Evolutionary conservation across 306 rosid genomes (phyloP), one percentile per base, ranked within the genome.

Genomic region (Castanea sativa): DNA sequence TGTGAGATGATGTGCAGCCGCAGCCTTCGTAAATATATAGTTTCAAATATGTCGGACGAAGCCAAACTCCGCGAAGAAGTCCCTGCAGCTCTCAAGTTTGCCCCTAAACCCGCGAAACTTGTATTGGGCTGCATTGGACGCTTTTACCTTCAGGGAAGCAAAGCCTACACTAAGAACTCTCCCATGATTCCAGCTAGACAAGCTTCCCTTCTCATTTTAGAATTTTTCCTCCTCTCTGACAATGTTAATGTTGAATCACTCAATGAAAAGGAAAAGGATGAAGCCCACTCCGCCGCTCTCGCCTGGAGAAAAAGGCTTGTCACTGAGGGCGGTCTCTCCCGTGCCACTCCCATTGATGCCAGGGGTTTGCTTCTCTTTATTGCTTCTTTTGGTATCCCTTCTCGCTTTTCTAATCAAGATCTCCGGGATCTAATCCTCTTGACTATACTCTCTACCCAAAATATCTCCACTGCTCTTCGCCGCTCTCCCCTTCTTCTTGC

Each of bases 61-160:
- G 55, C 13, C 27, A 16, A 5, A 30, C 91, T 89, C 53, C 80
- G 82, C 29, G 82, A 79, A 53, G 19, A 81, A 65, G 78, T 89
- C 35, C 89, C 91, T 4, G 27, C 6, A 12, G 91, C 91, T 27
- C 79, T 89, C 58, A 86, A 77, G 88, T 51, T 59, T 29, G 85
- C 91, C 10, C 89, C 85, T 33, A 82, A 75, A 3, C 89, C 91
- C 8, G 68, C 84, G 3, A 85, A 81, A 64, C 83, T 89, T 5
- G 93, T 89, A 19, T 83, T 89, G 21, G 93, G 87, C 10, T 85
- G 89, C 83, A 85, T 89, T 45, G 93, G 91, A 13, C 81, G 88
- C 82, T 89, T 89, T 80, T 89, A 58, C 55, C 83, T 89, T 14
- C 91, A 89, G 70, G 91, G 93, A 14, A 89, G 85, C n/a, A 89